These are phyloP conservation scores for Erodium chrysanthum DNA, from an alignment of 441 rosid species.

Conservation along the genomic window DNA sequence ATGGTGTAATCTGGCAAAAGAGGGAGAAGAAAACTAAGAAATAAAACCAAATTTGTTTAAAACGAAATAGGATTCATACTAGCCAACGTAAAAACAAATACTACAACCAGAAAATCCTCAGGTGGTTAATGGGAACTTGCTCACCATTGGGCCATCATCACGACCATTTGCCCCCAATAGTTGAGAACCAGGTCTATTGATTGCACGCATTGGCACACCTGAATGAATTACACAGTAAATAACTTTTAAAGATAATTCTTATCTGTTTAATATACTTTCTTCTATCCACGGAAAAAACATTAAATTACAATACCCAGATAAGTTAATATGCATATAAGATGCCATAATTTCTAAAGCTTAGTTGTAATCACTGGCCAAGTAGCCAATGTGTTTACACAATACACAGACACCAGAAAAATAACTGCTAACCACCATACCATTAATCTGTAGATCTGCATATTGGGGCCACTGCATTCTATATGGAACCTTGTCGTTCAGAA, in stretches of 20 bases:
- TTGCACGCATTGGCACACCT: slow-evolving; percentile 65
- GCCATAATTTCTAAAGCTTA: not conserved
- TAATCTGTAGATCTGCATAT: slow-evolving; percentile 75
- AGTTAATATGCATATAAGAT: not conserved
- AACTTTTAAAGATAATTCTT: not conserved
- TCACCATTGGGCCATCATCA: slow-evolving; percentile 93
- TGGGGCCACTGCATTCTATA: slow-evolving; percentile 99
- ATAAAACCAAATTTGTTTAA: not conserved
- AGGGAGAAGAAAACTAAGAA: slow-evolving; percentile 7
- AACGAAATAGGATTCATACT: slow-evolving; percentile 13
- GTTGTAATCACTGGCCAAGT: not conserved
- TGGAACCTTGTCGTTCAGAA: slow-evolving; percentile 86
- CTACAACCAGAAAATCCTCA: slow-evolving; percentile 5
- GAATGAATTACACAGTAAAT: slow-evolving; percentile 16
- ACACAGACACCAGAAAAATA: not conserved
- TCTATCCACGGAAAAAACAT: not conserved
- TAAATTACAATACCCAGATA: not conserved
- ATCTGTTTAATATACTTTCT: not conserved
- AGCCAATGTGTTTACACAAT: not conserved
- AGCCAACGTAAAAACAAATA: not conserved
- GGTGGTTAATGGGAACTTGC: slow-evolving; percentile 23
- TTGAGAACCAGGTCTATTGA: slow-evolving; percentile 83
- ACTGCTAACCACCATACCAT: slow-evolving; percentile 50
- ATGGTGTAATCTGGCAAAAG: slow-evolving; percentile 56
- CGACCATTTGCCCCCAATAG: slow-evolving; percentile 89